Conservation (phyloP, 495 filamentous ascomycete genomes). For the Penicillium egyptiacum region DNA sequence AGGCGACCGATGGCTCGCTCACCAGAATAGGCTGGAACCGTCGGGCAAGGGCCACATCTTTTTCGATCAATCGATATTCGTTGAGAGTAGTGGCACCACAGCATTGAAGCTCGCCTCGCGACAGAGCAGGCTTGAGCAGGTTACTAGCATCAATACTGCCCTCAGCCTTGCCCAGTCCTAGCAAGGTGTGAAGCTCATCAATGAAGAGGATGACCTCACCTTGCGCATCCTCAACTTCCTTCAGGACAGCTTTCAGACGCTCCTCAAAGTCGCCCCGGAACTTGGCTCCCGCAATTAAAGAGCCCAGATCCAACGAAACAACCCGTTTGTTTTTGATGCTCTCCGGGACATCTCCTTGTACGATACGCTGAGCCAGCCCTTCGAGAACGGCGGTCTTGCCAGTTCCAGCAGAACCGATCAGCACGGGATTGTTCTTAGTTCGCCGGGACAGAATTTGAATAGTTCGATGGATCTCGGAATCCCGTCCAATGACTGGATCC, state of each 20-base stretch:
- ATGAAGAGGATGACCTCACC: slow-evolving; percentile 92
- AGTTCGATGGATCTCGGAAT: slow-evolving; percentile 86
- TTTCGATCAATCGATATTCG: slow-evolving; percentile 92
- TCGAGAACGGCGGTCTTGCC: slow-evolving; percentile 96
- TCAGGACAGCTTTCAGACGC: slow-evolving; percentile 83
- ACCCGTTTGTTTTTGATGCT: slow-evolving; percentile 95
- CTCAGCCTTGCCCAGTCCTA: slow-evolving; percentile 91
- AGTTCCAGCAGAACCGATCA: slow-evolving; percentile 89
- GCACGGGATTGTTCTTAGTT: slow-evolving; percentile 95
- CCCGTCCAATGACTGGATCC: slow-evolving; percentile 92
- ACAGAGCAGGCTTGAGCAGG: slow-evolving; percentile 89
- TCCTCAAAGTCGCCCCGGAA: slow-evolving; percentile 97
- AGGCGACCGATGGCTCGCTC: slow-evolving; percentile 81
- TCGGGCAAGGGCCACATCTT: slow-evolving; percentile 88
- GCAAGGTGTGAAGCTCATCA: slow-evolving; percentile 88
- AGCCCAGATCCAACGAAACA: slow-evolving; percentile 81
- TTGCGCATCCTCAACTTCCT: slow-evolving; percentile 84
- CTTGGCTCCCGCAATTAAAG: slow-evolving; percentile 92
- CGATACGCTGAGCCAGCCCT: slow-evolving; percentile 87
- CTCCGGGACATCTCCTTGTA: slow-evolving; percentile 90
- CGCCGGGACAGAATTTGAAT: slow-evolving; percentile 90
- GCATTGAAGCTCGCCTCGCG: slow-evolving; percentile 89
- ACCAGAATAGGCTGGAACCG: slow-evolving; percentile 93
- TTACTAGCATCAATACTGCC: slow-evolving; percentile 97
- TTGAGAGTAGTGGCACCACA: slow-evolving; percentile 91